Evolutionary conservation across 352 stramenopile genomes (phyloP).

Genomic region (Globisporangium nunn): DNA sequence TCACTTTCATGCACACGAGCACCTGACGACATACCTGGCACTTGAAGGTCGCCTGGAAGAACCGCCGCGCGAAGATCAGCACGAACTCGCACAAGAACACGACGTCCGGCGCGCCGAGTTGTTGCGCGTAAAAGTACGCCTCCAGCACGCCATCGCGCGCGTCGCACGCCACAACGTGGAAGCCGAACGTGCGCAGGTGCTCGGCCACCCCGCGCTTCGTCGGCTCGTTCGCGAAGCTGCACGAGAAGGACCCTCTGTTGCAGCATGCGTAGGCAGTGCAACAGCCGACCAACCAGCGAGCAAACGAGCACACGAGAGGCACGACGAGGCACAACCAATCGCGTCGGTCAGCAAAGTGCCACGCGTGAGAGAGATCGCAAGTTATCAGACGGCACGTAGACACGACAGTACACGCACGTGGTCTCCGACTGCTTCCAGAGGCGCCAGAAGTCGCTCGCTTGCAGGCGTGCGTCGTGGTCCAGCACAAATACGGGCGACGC

Average conservation of each 20-base stretch:
- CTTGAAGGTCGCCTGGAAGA: conserved; percentile 82
- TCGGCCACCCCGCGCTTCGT: conserved; percentile 29
- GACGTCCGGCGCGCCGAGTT: conserved; percentile 30
- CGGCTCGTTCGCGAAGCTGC: conserved; percentile 51
- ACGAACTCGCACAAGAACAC: conserved; percentile 76
- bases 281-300: neutral
- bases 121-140: conserved; percentile 59
- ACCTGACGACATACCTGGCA: conserved; percentile 36
- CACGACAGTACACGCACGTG: conserved; percentile 30
- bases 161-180: conserved; percentile 50
- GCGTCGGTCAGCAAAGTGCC: conserved; percentile 9
- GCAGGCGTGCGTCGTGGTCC: conserved; percentile 17
- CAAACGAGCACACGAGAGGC: neutral
- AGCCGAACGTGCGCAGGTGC: conserved; percentile 39
- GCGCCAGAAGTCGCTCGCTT: conserved; percentile 25
- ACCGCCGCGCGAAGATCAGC: conserved; percentile 56
- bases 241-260: conserved; percentile 65
- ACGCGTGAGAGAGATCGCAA: conserved; percentile 3
- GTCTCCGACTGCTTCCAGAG: conserved; percentile 58
- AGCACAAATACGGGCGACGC: conserved; percentile 53
- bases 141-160: conserved; percentile 53
- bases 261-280: neutral
- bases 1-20: no score
- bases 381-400: conserved; percentile 4
- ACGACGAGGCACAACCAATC: neutral